phyloP scores from a whole-genome alignment of 768 basidiomycete genomes.

The Amanita rimosa region DNA sequence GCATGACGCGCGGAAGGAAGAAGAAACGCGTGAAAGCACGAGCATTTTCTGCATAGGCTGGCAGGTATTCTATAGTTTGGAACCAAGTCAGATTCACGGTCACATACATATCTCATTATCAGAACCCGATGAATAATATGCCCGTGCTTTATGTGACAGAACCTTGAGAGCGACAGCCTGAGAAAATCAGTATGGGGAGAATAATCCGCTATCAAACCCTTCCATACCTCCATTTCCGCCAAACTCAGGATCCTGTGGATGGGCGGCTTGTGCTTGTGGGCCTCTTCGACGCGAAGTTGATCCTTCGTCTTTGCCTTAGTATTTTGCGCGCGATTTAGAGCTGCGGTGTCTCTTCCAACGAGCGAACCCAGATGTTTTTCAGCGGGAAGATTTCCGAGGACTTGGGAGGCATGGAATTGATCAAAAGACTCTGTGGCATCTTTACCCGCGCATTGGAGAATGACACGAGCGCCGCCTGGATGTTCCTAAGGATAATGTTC shows the following conservation, averaged over 20 bases:
- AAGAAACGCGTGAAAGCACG: conserved; percentile 79
- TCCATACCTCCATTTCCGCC: conserved; percentile 70
- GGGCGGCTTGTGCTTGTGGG: conserved; percentile 49
- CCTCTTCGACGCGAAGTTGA: conserved; percentile 55
- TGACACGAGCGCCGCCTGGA: conserved; percentile 74
- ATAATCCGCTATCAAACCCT: neutral
- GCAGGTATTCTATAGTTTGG: conserved; percentile 11
- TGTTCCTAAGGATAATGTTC: conserved; percentile 37
- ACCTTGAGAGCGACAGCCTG: conserved; percentile 64
- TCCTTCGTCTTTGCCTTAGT: conserved; percentile 51
- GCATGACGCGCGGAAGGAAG: conserved; percentile 79
- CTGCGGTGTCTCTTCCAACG: conserved; percentile 29
- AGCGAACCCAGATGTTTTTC: conserved; percentile 69
- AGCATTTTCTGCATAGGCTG: conserved; percentile 60
- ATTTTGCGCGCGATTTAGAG: conserved; percentile 23
- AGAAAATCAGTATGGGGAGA: conserved; percentile 2
- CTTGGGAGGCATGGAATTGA: conserved; percentile 79
- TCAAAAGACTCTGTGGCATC: conserved; percentile 74
- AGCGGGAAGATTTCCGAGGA: conserved; percentile 58
- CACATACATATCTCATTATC: conserved; percentile 74
- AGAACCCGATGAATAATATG: conserved; percentile 79
- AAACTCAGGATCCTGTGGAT: conserved; percentile 63
- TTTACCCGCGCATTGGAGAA: conserved; percentile 74
- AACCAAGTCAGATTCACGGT: neutral
- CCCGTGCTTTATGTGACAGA: conserved; percentile 63